A percentile compares a stretch with the other conserved stretches of the same genome.
Evolutionary conservation across 352 stramenopile species (phyloP).

Genomic region (Plasmopara muralis): DNA sequence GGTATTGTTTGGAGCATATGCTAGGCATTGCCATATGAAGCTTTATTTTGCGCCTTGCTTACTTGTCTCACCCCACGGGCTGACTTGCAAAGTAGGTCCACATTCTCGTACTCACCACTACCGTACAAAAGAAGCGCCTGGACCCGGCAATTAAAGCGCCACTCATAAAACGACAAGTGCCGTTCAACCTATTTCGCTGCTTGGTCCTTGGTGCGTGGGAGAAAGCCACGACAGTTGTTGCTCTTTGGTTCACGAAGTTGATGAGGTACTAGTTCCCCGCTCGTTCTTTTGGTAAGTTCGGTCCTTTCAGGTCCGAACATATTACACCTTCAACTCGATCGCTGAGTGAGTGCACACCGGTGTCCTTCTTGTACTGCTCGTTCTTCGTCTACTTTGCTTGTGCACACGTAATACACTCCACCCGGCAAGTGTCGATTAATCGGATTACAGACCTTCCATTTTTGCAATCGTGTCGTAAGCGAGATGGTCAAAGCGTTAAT

Average conservation of each 20-base stretch:
- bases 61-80: conserved; percentile 17
- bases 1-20: conserved; percentile 28
- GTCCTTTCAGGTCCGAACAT: not conserved
- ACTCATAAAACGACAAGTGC: conserved; percentile 5
- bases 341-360: not conserved
- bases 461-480: not conserved
- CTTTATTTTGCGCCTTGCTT: conserved; percentile 18
- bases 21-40: conserved; percentile 24
- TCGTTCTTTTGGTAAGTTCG: not conserved
- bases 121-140: conserved; percentile 11
- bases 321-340: not conserved
- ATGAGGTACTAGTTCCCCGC: conserved; percentile 9
- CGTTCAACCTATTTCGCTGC: conserved; percentile 7
- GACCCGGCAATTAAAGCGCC: conserved; percentile 7
- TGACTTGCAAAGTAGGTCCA: conserved; percentile 23
- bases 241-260: conserved; percentile 15
- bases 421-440: not conserved
- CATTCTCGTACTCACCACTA: conserved; percentile 20
- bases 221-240: conserved; percentile 17
- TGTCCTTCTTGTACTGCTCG: not conserved
- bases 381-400: not conserved
- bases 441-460: not conserved
- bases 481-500: not conserved
- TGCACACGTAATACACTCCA: not conserved
- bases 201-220: conserved; percentile 10